Evolutionary conservation across 2,329 filamentous ascomycete species (phyloP).

Genomic region (Cadophora malorum): DNA sequence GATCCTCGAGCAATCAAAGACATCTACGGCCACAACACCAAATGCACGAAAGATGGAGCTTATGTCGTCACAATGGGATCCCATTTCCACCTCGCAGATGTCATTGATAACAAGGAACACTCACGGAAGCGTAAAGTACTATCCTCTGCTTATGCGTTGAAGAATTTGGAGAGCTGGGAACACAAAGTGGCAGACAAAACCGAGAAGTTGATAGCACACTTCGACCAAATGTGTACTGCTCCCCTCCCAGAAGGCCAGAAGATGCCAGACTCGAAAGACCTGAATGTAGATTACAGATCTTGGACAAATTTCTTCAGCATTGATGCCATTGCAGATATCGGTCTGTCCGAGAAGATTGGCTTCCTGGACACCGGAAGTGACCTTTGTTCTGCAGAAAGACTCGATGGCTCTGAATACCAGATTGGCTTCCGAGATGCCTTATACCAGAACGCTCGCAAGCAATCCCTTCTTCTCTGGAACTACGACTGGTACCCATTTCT

Average conservation of each 20-base stretch:
- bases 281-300: too few relatives aligned
- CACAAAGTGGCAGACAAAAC: slow-evolving; percentile 60
- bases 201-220: slow-evolving; percentile 49
- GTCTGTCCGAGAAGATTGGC: too few relatives aligned
- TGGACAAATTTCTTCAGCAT: too few relatives aligned
- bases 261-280: too few relatives aligned
- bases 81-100: slow-evolving; percentile 47
- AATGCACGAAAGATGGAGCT: slow-evolving; percentile 56
- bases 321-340: too few relatives aligned
- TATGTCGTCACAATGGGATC: slow-evolving; percentile 54
- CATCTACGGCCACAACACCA: slow-evolving; percentile 58
- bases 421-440: too few relatives aligned
- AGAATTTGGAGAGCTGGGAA: slow-evolving; percentile 61
- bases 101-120: slow-evolving; percentile 55
- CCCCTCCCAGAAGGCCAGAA: too few relatives aligned
- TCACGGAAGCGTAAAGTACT: slow-evolving; percentile 57
- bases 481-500: neutral
- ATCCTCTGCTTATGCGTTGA: slow-evolving; percentile 57
- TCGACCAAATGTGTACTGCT: too few relatives aligned
- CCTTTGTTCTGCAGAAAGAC: too few relatives aligned
- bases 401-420: too few relatives aligned
- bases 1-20: slow-evolving; percentile 53
- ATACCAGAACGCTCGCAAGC: neutral
- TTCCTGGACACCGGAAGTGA: too few relatives aligned
- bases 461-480: neutral